Conservation (phyloP, 257 asterid genomes). For the Euphrasia confusa region DNA sequence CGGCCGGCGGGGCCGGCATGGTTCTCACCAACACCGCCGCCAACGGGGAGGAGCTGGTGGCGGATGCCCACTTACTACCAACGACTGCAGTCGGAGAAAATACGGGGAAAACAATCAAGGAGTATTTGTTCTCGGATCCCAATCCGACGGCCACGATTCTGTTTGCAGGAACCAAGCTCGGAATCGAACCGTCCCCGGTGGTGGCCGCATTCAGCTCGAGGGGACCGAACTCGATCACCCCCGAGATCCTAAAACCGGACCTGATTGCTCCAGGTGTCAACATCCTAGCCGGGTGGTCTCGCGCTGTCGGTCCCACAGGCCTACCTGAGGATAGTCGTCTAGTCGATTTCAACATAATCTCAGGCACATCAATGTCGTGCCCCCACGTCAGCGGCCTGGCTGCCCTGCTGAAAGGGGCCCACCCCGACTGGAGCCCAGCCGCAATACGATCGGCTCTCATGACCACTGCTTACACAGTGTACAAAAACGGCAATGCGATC, state of each 20-base stretch:
- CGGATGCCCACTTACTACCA: neutral
- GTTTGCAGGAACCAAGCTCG: neutral
- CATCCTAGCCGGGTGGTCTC: neutral
- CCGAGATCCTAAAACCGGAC: slow-evolving; percentile 1
- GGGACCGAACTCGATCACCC: neutral
- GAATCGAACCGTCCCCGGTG: neutral
- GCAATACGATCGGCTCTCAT: slow-evolving; percentile 25
- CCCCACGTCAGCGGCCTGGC: slow-evolving; percentile 5
- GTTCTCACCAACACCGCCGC: neutral
- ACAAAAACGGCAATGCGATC: neutral
- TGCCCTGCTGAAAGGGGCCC: neutral
- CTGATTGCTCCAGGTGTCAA: neutral
- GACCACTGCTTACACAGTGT: slow-evolving; percentile 36
- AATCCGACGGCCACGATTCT: neutral
- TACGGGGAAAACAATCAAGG: neutral
- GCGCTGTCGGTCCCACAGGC: neutral
- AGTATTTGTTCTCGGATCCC: neutral
- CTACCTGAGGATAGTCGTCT: neutral
- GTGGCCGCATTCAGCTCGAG: neutral
- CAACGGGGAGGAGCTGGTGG: neutral
- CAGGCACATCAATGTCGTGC: neutral
- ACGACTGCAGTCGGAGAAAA: neutral
- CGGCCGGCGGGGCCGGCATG: neutral
- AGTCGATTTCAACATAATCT: neutral
- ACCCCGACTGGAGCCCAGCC: neutral